phyloP scores from a whole-genome alignment of 176 grass and related monocot species.

The Ananas comosus region DNA sequence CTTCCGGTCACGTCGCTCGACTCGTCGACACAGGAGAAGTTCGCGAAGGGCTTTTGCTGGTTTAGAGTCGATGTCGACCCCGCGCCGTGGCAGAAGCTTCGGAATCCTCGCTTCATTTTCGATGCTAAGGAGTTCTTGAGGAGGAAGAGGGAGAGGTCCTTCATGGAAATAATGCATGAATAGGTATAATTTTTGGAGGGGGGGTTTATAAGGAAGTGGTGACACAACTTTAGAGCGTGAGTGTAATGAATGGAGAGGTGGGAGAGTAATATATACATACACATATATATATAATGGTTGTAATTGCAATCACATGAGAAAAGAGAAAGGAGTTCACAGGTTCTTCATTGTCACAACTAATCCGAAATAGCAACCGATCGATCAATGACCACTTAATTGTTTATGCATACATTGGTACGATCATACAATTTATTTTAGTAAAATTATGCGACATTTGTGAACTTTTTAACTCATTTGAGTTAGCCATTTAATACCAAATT shows the following conservation, averaged over 20 bases:
- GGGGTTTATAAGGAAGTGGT: constrained; percentile 20
- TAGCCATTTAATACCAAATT: too few relatives aligned
- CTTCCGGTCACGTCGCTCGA: constrained; percentile 24
- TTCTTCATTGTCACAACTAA: not conserved
- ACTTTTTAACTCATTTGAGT: too few relatives aligned
- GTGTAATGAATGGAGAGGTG: constrained; percentile 40
- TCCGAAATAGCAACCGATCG: not conserved
- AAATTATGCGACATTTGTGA: too few relatives aligned
- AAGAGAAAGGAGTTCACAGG: constrained; percentile 11
- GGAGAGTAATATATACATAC: not conserved
- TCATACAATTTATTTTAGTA: too few relatives aligned
- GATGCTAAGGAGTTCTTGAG: constrained; percentile 25
- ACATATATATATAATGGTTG: not conserved
- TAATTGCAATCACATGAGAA: constrained; percentile 47
- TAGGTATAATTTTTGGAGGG: not conserved
- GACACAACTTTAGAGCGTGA: constrained; percentile 33
- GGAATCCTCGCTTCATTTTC: constrained; percentile 49
- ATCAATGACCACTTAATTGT: too few relatives aligned
- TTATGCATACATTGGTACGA: too few relatives aligned
- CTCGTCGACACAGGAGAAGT: constrained; percentile 28
- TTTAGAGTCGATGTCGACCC: constrained; percentile 55
- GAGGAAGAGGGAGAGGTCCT: constrained; percentile 32
- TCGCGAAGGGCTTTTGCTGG: constrained; percentile 22
- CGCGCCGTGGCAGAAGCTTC: constrained; percentile 53
- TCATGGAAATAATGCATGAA: constrained; percentile 15